These are phyloP conservation scores for Pseudoturritis turrita DNA, from an alignment of 345 rosid genomes.

Conservation along the genomic window DNA sequence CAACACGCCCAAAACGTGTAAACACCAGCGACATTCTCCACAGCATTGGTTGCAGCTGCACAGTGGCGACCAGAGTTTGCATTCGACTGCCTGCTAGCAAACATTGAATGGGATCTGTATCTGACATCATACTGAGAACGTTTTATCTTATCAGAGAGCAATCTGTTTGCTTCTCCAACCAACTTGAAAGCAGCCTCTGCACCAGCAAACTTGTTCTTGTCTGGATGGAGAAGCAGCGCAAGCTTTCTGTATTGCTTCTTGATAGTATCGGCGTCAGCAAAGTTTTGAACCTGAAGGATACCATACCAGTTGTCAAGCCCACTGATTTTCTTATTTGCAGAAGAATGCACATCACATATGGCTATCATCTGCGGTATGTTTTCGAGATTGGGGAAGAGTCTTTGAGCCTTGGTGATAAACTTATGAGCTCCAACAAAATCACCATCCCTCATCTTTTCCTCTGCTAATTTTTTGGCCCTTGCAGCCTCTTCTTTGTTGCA, in stretches of 20 bases:
- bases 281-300: conserved; percentile 61
- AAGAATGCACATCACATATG: conserved; percentile 73
- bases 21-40: conserved; percentile 36
- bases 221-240: conserved; percentile 82
- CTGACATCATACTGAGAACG: conserved; percentile 58
- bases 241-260: conserved; percentile 87
- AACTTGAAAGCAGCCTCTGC: conserved; percentile 94
- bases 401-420: conserved; percentile 52
- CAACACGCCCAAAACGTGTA: conserved; percentile 68
- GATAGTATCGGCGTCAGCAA: conserved; percentile 54
- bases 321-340: conserved; percentile 45
- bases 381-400: conserved; percentile 61
- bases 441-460: conserved; percentile 46
- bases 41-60: conserved; percentile 14
- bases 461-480: conserved; percentile 65
- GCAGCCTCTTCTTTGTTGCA: conserved; percentile 89
- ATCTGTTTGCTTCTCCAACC: conserved; percentile 76
- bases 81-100: conserved; percentile 26
- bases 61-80: conserved; percentile 39
- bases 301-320: conserved; percentile 82
- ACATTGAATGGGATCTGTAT: conserved; percentile 27
- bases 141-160: conserved; percentile 47
- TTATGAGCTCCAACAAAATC: conserved; percentile 61
- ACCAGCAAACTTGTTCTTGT: conserved; percentile 81
- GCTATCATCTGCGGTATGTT: conserved; percentile 50